Conservation (phyloP, 2,329 filamentous ascomycete genomes). For the Orbilia quercus region DNA sequence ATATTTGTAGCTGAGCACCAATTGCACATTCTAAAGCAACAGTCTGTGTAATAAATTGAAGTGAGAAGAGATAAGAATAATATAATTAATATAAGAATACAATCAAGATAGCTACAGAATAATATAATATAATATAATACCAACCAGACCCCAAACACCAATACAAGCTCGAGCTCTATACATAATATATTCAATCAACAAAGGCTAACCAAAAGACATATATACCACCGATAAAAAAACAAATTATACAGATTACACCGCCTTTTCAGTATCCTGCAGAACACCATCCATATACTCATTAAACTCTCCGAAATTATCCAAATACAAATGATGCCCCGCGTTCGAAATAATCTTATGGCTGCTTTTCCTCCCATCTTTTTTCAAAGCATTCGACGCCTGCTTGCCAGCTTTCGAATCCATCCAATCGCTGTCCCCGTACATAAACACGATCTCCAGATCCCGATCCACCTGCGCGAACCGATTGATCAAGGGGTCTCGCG, state of each 20-base stretch:
- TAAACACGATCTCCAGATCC: slow-evolving; percentile 85
- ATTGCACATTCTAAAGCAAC: too few species aligned
- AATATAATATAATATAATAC: slow-evolving; percentile 6
- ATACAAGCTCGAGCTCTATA: slow-evolving; percentile 23
- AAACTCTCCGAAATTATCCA: slow-evolving; percentile 77
- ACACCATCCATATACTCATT: slow-evolving; percentile 74
- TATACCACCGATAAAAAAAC: neutral
- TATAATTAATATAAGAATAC: too few species aligned
- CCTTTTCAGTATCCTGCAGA: slow-evolving; percentile 66
- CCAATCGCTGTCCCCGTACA: slow-evolving; percentile 99
- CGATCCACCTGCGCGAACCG: slow-evolving; percentile 80
- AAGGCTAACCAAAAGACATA: slow-evolving; percentile 3
- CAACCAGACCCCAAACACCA: slow-evolving; percentile 8
- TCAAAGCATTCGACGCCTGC: slow-evolving; percentile 81
- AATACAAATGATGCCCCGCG: slow-evolving; percentile 78
- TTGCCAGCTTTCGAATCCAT: slow-evolving; percentile 93
- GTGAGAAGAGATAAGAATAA: too few species aligned
- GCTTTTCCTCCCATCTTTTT: slow-evolving; percentile 79
- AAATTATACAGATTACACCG: neutral
- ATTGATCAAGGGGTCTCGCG: slow-evolving; percentile 85
- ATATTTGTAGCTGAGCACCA: too few species aligned
- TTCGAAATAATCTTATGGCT: slow-evolving; percentile 82
- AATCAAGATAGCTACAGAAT: neutral
- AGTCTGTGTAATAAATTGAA: too few species aligned
- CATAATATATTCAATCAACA: slow-evolving; percentile 1